phyloP scores from a whole-genome alignment of 2,329 filamentous ascomycete genomes.

The Microcyclospora tardicrescens region DNA sequence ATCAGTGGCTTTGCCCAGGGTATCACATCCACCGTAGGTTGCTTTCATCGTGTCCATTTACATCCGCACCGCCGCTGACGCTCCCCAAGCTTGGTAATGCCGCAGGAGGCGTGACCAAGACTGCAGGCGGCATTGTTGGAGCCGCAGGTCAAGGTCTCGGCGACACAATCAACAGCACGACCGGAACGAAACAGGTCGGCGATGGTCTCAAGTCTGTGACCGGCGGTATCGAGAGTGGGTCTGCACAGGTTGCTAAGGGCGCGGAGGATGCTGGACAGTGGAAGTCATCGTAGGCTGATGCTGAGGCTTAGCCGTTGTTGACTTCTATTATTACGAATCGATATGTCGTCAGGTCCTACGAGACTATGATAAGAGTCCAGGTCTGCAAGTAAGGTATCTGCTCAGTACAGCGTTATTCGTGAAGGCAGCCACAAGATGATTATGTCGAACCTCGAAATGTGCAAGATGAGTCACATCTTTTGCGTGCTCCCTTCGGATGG shows the following conservation, averaged over 20 bases:
- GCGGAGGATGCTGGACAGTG: slow-evolving; percentile 36
- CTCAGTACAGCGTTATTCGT: no score
- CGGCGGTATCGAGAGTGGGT: slow-evolving; percentile 33
- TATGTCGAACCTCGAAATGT: no score
- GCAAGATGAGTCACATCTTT: no score
- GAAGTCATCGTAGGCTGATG: slow-evolving; percentile 19
- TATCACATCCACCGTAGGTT: slow-evolving; percentile 19
- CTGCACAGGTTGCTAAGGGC: slow-evolving; percentile 30
- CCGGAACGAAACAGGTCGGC: slow-evolving; percentile 31
- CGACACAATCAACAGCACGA: slow-evolving; percentile 34
- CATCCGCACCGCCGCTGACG: not conserved
- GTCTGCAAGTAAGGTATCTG: no score
- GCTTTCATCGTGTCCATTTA: not conserved
- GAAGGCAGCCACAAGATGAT: no score
- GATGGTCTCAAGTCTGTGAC: slow-evolving; percentile 30
- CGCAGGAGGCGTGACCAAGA: slow-evolving; percentile 41
- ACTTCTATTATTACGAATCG: no score
- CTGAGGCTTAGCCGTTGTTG: not conserved
- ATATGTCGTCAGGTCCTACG: no score
- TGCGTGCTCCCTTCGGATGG: no score
- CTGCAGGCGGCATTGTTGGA: slow-evolving; percentile 40
- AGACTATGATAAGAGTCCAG: no score
- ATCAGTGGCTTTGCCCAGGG: slow-evolving; percentile 19
- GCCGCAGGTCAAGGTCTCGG: slow-evolving; percentile 32
- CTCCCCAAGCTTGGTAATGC: slow-evolving; percentile 34